phyloP scores from a whole-genome alignment of 2,329 filamentous ascomycete species.

The Fusarium coffeatum region DNA sequence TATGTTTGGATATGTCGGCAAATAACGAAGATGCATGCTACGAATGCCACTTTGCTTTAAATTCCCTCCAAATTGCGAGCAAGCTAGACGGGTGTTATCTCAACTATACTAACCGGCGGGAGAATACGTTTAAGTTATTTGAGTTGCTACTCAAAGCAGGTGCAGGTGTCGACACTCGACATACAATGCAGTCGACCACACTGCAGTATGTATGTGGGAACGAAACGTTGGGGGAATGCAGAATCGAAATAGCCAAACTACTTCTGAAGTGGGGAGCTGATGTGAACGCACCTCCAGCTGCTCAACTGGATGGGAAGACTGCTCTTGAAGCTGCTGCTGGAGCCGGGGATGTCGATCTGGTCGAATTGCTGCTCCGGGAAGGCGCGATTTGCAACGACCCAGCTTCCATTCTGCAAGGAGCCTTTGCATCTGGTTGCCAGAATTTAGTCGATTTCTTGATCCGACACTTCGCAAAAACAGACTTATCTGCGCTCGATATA shows the following conservation, averaged over 20 bases:
- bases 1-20: rapidly evolving
- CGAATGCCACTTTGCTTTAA: rapidly evolving
- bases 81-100: no score
- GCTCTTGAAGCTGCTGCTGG: neutral
- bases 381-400: neutral
- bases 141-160: neutral
- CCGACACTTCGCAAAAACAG: neutral
- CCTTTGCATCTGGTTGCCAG: neutral
- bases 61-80: neutral
- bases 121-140: neutral
- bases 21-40: rapidly evolving
- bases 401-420: rapidly evolving
- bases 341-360: neutral
- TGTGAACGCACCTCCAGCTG: neutral
- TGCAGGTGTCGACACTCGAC: neutral
- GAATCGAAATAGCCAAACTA: neutral
- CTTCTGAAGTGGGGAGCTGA: neutral
- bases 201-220: neutral
- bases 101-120: no score
- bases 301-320: rapidly evolving
- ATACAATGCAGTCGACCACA: rapidly evolving
- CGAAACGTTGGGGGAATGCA: rapidly evolving
- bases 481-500: neutral
- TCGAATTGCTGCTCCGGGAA: neutral
- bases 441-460: neutral